Evolutionary conservation across 345 rosid species (phyloP).

Genomic region (Salix viminalis): DNA sequence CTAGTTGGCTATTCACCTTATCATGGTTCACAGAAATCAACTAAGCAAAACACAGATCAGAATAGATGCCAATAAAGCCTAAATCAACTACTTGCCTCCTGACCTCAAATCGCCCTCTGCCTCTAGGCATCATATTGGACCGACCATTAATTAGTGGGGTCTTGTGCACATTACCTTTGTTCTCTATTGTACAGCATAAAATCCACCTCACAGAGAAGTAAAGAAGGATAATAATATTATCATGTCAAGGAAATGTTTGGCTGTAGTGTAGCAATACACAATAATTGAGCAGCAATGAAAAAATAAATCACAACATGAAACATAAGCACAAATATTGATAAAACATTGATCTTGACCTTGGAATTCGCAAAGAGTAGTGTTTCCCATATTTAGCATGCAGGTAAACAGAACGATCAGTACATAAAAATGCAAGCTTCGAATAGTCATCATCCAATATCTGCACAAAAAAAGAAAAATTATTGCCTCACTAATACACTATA

Average conservation of each 20-base stretch:
- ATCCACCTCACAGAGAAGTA: background rate
- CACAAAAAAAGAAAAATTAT: conserved; percentile 5
- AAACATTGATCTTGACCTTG: conserved; percentile 47
- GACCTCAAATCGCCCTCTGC: background rate
- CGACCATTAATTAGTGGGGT: background rate
- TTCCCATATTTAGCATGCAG: conserved; percentile 93
- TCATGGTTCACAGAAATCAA: background rate
- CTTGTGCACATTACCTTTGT: background rate
- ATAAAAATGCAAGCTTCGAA: conserved; percentile 89
- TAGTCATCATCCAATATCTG: conserved; percentile 78
- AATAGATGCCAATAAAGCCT: background rate
- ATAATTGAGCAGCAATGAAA: background rate
- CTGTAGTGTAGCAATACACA: background rate
- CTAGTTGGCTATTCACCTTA: background rate
- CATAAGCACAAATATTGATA: background rate
- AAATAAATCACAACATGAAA: background rate
- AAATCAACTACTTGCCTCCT: background rate
- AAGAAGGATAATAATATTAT: background rate
- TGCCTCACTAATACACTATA: conserved; percentile 3
- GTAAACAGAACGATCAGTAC: conserved; percentile 81
- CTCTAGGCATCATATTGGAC: background rate
- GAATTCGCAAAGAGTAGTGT: conserved; percentile 73
- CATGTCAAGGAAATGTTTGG: background rate
- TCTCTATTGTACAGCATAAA: background rate
- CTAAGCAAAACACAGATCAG: background rate